Evolutionary conservation across 1,284 basidiomycete species (phyloP), one percentile per base, ranked within the genome.

Genomic region (Cryptococcus sp.): DNA sequence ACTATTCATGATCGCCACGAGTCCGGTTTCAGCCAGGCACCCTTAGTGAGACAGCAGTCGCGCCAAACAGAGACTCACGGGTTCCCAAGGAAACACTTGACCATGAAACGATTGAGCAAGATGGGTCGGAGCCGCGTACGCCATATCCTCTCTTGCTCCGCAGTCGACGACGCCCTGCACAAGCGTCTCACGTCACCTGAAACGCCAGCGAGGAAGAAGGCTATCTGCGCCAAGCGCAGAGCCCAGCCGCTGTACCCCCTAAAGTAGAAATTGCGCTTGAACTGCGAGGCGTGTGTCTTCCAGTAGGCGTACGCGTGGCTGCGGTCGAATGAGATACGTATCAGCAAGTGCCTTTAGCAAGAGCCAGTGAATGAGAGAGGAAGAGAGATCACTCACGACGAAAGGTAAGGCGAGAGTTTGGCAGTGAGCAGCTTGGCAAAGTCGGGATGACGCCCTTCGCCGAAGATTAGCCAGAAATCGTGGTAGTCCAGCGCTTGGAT

Each of bases 401-500:
- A 90, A 23, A 91, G 83, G 71, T 85, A 83, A 0, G 89, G 89
- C 0, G 88, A 85, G 45, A 92, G 80, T 65, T 84, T 83, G 59
- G 79, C 80, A 64, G 89, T 87, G 59, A 92, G 82, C 3, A 90
- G 79, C 5, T 79, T 71, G 50, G 84, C 83, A 78, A 92, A 91
- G 49, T 83, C 77, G 22, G 82, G 75, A 71, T 88, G 85, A 35
- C 78, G 78, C 16, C 90, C 90, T 47, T 85, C 77, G 27, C 89
- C 90, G 66, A 91, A 91, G 69, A 91, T 79, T 43, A 79, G 64
- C 80, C 89, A 91, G 74, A 89, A 89, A 61, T 88, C 85, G 2
- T 84, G 80, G 71, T 88, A 88, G 3, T 81, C 77, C 11, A 91
- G 79, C 4, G 83, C 81, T 59, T 85, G 82, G 53, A 88, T 81